These are phyloP conservation scores for Metschnikowia bowlesiae DNA, from an alignment of 805 yeast species.

Conservation along the genomic window DNA sequence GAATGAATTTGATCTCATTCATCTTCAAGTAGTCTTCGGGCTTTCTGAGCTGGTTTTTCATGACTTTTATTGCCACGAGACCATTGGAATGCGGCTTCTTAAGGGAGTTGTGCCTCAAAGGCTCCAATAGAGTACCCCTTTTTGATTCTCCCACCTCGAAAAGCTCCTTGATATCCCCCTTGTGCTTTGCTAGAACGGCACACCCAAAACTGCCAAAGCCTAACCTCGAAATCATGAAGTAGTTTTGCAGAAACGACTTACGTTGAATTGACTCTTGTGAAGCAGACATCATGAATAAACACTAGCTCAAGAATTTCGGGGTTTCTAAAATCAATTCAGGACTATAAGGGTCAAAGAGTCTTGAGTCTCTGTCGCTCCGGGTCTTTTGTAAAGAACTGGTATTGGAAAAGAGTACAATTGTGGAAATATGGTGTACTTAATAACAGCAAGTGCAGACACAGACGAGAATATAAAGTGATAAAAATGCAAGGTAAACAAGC, in stretches of 20 bases:
- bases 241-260: conserved; percentile 24
- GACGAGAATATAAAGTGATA: neutral
- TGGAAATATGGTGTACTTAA: neutral
- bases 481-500: neutral
- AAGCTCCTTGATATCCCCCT: conserved; percentile 19
- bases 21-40: conserved; percentile 34
- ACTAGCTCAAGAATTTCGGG: neutral
- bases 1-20: conserved; percentile 64
- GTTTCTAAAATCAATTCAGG: neutral
- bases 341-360: neutral
- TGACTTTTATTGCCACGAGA: conserved; percentile 75
- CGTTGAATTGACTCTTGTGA: conserved; percentile 5
- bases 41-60: conserved; percentile 43
- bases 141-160: conserved; percentile 15
- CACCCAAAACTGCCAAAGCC: conserved; percentile 78
- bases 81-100: conserved; percentile 20
- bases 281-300: neutral
- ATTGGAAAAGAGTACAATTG: neutral
- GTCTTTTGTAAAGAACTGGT: neutral
- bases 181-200: conserved; percentile 58
- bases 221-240: conserved; percentile 47
- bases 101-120: conserved; percentile 23
- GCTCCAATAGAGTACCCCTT: conserved; percentile 50
- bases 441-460: neutral
- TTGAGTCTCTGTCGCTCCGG: neutral